phyloP scores from a whole-genome alignment of 352 stramenopile species.

The Globisporangium barbulae region DNA sequence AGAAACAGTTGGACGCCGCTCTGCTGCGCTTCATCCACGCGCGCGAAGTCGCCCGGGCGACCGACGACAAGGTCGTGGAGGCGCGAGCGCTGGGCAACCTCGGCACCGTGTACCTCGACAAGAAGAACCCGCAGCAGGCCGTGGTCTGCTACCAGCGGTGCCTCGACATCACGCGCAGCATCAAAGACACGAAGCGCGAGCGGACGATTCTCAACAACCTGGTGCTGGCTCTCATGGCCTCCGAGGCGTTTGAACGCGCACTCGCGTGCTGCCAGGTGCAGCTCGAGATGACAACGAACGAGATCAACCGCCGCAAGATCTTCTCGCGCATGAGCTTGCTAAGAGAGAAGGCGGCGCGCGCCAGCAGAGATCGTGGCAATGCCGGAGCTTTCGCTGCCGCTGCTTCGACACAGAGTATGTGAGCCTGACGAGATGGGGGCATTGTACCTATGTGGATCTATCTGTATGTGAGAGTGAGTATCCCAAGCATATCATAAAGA shows the following conservation, averaged over 20 bases:
- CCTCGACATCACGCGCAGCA: constrained; percentile 65
- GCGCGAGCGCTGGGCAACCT: constrained; percentile 73
- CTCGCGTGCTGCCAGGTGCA: constrained; percentile 67
- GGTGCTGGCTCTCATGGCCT: constrained; percentile 67
- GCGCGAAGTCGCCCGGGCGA: constrained; percentile 44
- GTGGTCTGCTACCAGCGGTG: constrained; percentile 77
- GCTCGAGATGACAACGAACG: constrained; percentile 61
- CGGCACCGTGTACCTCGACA: constrained; percentile 74
- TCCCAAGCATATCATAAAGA: background rate
- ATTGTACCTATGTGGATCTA: background rate
- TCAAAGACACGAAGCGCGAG: constrained; percentile 73
- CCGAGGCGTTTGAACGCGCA: constrained; percentile 51
- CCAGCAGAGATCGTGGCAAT: background rate
- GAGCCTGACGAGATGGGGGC: background rate
- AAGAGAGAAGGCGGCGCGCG: constrained; percentile 36
- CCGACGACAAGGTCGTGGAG: constrained; percentile 57
- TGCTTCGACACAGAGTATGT: background rate
- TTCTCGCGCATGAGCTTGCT: constrained; percentile 73
- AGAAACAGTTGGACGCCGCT: constrained; percentile 60
- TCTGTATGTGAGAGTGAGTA: background rate
- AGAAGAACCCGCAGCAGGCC: constrained; percentile 61
- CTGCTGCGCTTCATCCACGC: constrained; percentile 63
- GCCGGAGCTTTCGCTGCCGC: background rate
- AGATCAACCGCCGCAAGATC: constrained; percentile 77
- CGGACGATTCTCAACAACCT: constrained; percentile 85